Evolutionary conservation across 192 early-diverging fungal genomes (phyloP).

Genomic region (Lobosporangium transversale): DNA sequence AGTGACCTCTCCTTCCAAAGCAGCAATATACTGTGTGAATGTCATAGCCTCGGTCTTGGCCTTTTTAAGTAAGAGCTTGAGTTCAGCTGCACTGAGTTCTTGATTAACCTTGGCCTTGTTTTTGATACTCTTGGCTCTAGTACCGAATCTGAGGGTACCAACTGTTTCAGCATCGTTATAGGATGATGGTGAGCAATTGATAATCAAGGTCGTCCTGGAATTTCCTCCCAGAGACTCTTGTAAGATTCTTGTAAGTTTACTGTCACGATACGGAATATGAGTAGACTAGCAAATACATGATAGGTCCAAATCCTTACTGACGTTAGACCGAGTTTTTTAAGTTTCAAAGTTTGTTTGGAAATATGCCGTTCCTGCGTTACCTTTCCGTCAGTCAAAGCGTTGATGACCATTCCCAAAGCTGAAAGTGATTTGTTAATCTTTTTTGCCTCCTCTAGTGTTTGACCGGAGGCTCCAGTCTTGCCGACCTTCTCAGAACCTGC

Average conservation of each 20-base stretch:
- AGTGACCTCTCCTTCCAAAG: constrained; percentile 88
- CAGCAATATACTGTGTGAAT: constrained; percentile 84
- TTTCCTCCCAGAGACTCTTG: constrained; percentile 99
- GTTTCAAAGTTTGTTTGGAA: no score
- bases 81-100: constrained; percentile 92
- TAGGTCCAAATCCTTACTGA: no score
- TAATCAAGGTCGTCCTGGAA: constrained; percentile 98
- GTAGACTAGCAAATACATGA: constrained; percentile 83
- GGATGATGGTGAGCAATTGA: constrained; percentile 97
- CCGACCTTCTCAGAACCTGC: constrained; percentile 98
- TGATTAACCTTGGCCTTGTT: constrained; percentile 99
- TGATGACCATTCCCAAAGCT: constrained; percentile 99
- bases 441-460: constrained; percentile 99
- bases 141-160: constrained; percentile 95
- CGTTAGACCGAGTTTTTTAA: no score
- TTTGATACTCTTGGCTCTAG: constrained; percentile 98
- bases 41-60: constrained; percentile 82
- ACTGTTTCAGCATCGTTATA: constrained; percentile 98
- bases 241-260: constrained; percentile 97
- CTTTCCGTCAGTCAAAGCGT: constrained; percentile 98
- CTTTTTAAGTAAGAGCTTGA: constrained; percentile 94
- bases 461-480: constrained; percentile 98
- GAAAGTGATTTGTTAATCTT: constrained; percentile 99
- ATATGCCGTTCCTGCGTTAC: no score
- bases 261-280: constrained; percentile 98